phyloP scores from a whole-genome alignment of 441 rosid species.

The Aleurites moluccanus region DNA sequence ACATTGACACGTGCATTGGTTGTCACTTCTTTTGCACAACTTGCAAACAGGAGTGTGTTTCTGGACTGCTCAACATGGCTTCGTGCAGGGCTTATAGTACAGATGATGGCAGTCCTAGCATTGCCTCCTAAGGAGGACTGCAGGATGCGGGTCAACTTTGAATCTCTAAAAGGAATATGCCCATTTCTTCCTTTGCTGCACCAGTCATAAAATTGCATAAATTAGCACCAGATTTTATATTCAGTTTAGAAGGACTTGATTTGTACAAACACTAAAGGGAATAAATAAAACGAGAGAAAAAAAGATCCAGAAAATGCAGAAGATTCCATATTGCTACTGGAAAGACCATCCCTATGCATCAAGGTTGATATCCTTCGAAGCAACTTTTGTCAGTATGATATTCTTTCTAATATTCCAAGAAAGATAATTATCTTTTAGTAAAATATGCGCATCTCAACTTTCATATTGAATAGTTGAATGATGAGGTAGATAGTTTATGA shows the following conservation, averaged over 20 bases:
- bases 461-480: neutral
- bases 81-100: slow-evolving; percentile 87
- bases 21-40: slow-evolving; percentile 87
- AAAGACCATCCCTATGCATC: neutral
- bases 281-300: neutral
- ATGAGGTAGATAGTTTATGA: neutral
- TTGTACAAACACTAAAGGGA: neutral
- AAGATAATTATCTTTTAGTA: neutral
- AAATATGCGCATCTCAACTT: neutral
- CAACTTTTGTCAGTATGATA: too few relatives aligned
- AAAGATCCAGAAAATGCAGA: neutral
- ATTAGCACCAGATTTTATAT: slow-evolving; percentile 3
- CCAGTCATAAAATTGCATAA: slow-evolving; percentile 15
- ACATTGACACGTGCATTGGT: slow-evolving; percentile 88
- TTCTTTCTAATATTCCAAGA: too few relatives aligned
- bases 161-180: slow-evolving; percentile 88
- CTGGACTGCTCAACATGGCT: slow-evolving; percentile 89
- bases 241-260: neutral
- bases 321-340: neutral
- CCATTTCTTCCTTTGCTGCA: slow-evolving; percentile 85
- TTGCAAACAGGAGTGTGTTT: slow-evolving; percentile 91
- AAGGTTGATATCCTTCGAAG: too few relatives aligned
- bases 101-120: slow-evolving; percentile 88
- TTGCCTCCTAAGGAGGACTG: slow-evolving; percentile 87
- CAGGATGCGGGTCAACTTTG: slow-evolving; percentile 86